phyloP scores from a whole-genome alignment of 768 basidiomycete species.

The Nidula microcarpa region DNA sequence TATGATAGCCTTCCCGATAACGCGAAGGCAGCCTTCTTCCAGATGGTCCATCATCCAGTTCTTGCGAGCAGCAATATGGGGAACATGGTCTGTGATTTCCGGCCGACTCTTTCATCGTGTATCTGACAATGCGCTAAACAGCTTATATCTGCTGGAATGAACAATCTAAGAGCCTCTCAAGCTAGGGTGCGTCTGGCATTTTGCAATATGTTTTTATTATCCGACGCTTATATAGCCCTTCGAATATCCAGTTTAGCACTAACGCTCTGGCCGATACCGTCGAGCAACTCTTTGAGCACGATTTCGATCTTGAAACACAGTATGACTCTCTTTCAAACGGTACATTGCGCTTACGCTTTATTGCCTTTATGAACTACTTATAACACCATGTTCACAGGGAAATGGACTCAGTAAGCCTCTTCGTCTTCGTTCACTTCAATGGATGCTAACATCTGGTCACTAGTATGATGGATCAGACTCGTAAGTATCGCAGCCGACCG shows the following conservation, averaged over 20 bases:
- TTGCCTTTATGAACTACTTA: not conserved
- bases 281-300: slow-evolving; percentile 53
- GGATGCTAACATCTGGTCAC: not conserved
- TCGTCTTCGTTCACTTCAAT: not conserved
- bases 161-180: slow-evolving; percentile 62
- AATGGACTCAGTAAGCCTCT: slow-evolving; percentile 57
- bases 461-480: slow-evolving; percentile 75
- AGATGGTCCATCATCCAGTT: slow-evolving; percentile 67
- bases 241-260: slow-evolving; percentile 37
- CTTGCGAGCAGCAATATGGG: slow-evolving; percentile 55
- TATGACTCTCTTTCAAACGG: slow-evolving; percentile 60
- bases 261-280: slow-evolving; percentile 56
- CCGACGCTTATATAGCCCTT: no score
- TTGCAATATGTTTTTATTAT: no score
- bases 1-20: slow-evolving; percentile 47
- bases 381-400: slow-evolving; percentile 26
- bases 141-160: slow-evolving; percentile 55
- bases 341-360: slow-evolving; percentile 4
- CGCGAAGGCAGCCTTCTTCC: slow-evolving; percentile 61
- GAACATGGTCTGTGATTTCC: slow-evolving; percentile 32
- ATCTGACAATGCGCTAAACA: slow-evolving; percentile 2
- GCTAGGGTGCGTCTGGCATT: slow-evolving; percentile 32
- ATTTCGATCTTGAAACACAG: slow-evolving; percentile 55
- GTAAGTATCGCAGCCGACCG: slow-evolving; percentile 15
- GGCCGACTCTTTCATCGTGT: not conserved